Evolutionary conservation across 208 protist species (phyloP).

Genomic region (Porcisia hertigi): DNA sequence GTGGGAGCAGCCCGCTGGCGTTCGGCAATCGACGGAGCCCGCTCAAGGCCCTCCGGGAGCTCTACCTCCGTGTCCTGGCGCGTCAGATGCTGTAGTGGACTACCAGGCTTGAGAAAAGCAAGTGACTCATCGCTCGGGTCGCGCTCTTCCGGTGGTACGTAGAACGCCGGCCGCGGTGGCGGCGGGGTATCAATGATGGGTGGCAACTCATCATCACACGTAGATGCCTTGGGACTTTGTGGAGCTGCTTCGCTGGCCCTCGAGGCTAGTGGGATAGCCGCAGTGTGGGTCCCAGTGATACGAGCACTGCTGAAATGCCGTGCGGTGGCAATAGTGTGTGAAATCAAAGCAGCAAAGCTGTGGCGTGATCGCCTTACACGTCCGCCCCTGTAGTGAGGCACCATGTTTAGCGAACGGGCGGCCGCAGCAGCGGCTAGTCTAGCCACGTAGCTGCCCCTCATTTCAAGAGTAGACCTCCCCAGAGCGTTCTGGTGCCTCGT

Average conservation of each 20-base stretch:
- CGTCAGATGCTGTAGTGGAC: conserved; percentile 30
- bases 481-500: background rate
- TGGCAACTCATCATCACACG: background rate
- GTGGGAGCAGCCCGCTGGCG: conserved; percentile 9
- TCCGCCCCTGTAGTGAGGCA: background rate
- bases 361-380: background rate
- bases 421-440: background rate
- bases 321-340: background rate
- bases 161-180: conserved; percentile 65
- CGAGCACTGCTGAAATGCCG: conserved; percentile 4
- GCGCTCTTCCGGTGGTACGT: conserved; percentile 75
- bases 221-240: background rate
- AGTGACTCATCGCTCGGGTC: conserved; percentile 66
- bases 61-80: conserved; percentile 12
- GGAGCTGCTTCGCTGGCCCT: background rate
- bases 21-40: conserved; percentile 41
- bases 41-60: conserved; percentile 33
- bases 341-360: background rate
- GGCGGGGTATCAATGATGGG: conserved; percentile 39
- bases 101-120: conserved; percentile 49
- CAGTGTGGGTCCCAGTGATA: background rate
- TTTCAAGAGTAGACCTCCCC: background rate
- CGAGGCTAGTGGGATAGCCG: background rate
- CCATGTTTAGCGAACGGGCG: background rate
- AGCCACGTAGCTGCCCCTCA: background rate